phyloP scores from a whole-genome alignment of 2,329 filamentous ascomycete genomes.

The Hysterium pulicare region DNA sequence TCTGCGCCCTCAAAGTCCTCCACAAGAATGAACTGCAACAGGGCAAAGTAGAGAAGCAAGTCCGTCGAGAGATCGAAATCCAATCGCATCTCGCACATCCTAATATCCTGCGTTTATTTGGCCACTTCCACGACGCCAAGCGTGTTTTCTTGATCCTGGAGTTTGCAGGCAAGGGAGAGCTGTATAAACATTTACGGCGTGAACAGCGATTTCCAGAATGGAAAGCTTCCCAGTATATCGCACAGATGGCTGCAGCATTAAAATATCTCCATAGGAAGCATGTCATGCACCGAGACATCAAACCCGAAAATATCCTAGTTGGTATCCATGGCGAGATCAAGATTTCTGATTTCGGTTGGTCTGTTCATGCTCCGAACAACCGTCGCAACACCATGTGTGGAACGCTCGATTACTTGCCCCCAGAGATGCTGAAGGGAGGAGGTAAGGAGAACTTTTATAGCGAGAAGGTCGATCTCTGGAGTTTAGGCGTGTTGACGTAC shows the following conservation, averaged over 20 bases:
- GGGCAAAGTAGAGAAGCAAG: constrained; percentile 80
- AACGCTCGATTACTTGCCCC: constrained; percentile 93
- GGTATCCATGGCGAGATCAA: constrained; percentile 98
- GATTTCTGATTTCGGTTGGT: constrained; percentile 98
- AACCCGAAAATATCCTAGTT: constrained; percentile 94
- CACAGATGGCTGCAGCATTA: constrained; percentile 85
- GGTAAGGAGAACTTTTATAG: constrained; percentile 83
- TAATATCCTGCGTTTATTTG: constrained; percentile 79
- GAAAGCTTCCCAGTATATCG: constrained; percentile 83
- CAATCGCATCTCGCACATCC: constrained; percentile 83
- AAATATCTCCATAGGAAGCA: constrained; percentile 94
- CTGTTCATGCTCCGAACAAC: constrained; percentile 94
- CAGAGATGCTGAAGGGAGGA: constrained; percentile 90
- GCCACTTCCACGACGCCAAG: constrained; percentile 86
- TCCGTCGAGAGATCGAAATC: constrained; percentile 84
- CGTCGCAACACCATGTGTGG: constrained; percentile 93
- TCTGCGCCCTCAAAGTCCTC: constrained; percentile 81
- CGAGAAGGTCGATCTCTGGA: constrained; percentile 97
- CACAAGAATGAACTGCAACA: constrained; percentile 81
- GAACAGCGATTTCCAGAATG: constrained; percentile 79
- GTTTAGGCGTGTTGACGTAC: constrained; percentile 88
- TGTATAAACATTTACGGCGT: constrained; percentile 81
- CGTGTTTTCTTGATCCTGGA: constrained; percentile 84
- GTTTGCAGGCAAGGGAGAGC: constrained; percentile 79
- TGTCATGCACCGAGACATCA: constrained; percentile 96